phyloP scores from a whole-genome alignment of 371 early-diverging fungal species.

The Mortierella sp. region DNA sequence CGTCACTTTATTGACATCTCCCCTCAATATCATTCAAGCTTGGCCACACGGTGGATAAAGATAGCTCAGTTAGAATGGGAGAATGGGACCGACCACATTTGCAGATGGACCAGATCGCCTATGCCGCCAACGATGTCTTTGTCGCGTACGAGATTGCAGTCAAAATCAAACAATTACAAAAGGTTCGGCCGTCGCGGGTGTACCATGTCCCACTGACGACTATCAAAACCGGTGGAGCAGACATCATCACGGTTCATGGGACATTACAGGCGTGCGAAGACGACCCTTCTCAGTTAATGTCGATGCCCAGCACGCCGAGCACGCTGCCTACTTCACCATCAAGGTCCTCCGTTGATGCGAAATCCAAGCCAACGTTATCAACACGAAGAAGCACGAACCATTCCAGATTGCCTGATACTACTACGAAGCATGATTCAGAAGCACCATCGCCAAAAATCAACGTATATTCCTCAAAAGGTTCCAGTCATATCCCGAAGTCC shows the following conservation, averaged over 20 bases:
- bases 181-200: slow-evolving; percentile 5
- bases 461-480: no score
- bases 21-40: no score
- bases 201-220: slow-evolving; percentile 22
- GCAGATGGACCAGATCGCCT: slow-evolving; percentile 53
- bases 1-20: no score
- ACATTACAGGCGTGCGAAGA: slow-evolving; percentile 34
- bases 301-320: no score
- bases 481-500: no score
- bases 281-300: not conserved
- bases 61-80: slow-evolving; percentile 53
- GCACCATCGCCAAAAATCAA: no score
- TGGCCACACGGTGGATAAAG: slow-evolving; percentile 58
- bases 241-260: slow-evolving; percentile 13
- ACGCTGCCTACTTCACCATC: no score
- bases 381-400: no score
- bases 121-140: slow-evolving; percentile 73
- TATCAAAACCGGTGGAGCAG: slow-evolving; percentile 12
- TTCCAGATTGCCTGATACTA: no score
- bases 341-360: no score
- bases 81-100: slow-evolving; percentile 59
- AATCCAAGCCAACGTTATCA: no score
- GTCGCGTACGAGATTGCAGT: slow-evolving; percentile 53
- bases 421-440: no score
- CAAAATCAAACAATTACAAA: slow-evolving; percentile 30